These are phyloP conservation scores for Eragrostis curvula DNA, from an alignment of 176 grass and related monocot genomes.

Conservation along the genomic window DNA sequence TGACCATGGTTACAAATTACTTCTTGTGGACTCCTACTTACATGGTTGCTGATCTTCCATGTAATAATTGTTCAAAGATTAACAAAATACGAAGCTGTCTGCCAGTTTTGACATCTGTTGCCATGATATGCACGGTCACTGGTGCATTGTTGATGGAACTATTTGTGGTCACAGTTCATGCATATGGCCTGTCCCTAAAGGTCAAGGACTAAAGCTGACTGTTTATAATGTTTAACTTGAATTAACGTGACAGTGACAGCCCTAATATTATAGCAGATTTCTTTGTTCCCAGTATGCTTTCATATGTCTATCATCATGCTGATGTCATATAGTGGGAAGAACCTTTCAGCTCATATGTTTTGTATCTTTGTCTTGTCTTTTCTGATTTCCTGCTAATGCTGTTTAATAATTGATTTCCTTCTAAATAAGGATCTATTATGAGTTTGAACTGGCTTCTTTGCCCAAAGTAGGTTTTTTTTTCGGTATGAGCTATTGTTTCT, in stretches of 20 bases:
- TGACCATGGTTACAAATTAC: background rate
- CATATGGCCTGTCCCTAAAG: constrained; percentile 15
- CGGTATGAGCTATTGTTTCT: background rate
- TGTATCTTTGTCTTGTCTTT: constrained; percentile 18
- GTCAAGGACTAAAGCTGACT: constrained; percentile 9
- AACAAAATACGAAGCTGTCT: background rate
- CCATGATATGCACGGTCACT: background rate
- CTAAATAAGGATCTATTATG: constrained; percentile 20
- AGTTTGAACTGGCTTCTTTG: constrained; percentile 16
- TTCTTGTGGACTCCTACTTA: constrained; percentile 8
- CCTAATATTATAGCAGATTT: constrained; percentile 11
- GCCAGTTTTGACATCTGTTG: constrained; percentile 11
- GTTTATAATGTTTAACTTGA: constrained; percentile 9
- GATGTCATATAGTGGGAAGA: constrained; percentile 31
- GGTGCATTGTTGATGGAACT: constrained; percentile 27
- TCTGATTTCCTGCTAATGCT: constrained; percentile 23
- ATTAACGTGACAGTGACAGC: constrained; percentile 3
- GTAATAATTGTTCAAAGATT: background rate
- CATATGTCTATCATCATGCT: constrained; percentile 47
- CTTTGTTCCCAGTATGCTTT: constrained; percentile 27
- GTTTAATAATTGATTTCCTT: constrained; percentile 21
- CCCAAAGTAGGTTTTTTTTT: background rate
- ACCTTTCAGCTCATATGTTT: background rate
- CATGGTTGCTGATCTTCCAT: constrained; percentile 10
- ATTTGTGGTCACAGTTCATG: background rate